These are phyloP conservation scores for Naegleria gruberi DNA, from an alignment of 208 protist genomes.

Conservation along the genomic window DNA sequence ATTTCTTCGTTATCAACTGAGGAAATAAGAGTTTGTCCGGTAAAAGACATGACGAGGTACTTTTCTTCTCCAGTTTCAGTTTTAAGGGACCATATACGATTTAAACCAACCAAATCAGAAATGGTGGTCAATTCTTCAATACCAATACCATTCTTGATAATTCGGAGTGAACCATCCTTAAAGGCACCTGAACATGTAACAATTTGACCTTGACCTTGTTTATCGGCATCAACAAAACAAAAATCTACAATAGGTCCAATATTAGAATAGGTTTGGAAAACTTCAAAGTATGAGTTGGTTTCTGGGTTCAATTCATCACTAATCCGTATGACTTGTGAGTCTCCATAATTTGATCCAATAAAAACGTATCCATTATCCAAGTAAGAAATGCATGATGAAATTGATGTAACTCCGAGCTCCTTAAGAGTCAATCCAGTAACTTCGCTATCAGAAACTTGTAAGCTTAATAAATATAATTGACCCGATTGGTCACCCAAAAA, in stretches of 20 bases:
- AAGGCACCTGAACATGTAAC: conserved; percentile 35
- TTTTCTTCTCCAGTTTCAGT: not conserved
- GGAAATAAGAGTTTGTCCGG: conserved; percentile 20
- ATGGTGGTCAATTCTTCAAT: conserved; percentile 33
- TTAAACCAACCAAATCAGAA: conserved; percentile 29
- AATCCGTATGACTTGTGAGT: conserved; percentile 28
- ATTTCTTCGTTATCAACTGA: conserved; percentile 22
- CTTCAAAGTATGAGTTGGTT: not conserved
- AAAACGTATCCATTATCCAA: conserved; percentile 23
- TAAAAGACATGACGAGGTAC: conserved; percentile 24
- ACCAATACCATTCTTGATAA: conserved; percentile 40
- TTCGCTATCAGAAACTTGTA: not conserved
- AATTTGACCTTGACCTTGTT: conserved; percentile 33
- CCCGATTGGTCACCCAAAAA: not conserved
- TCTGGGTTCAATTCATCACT: not conserved
- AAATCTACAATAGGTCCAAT: conserved; percentile 40
- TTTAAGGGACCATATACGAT: conserved; percentile 23
- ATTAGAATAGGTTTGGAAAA: conserved; percentile 35
- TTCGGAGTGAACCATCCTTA: conserved; percentile 35
- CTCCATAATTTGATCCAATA: conserved; percentile 27
- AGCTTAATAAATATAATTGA: not conserved
- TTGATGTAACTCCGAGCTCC: not conserved
- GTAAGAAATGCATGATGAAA: conserved; percentile 24
- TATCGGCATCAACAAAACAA: conserved; percentile 29
- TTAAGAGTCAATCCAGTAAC: not conserved